Conservation (phyloP, 2,329 filamentous ascomycete genomes). For the Pseudogymnoascus verrucosus region DNA sequence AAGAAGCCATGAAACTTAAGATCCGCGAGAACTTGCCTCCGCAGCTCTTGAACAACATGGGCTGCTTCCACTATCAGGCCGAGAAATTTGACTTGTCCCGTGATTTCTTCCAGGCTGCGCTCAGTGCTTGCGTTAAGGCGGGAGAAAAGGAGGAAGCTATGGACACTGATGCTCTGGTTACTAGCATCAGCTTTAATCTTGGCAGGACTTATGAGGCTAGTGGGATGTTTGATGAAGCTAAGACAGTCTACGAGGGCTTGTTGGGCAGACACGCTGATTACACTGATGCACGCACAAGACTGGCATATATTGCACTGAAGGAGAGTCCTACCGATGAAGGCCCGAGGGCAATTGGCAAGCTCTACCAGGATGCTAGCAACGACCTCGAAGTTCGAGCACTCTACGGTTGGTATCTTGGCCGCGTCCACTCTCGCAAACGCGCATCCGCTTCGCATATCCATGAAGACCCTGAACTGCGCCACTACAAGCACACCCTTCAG, state of each 20-base stretch:
- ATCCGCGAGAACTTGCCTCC: slow-evolving; percentile 77
- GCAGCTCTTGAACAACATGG: slow-evolving; percentile 93
- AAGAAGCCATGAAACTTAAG: slow-evolving; percentile 48
- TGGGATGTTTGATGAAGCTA: slow-evolving; percentile 71
- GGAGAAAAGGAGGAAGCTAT: slow-evolving; percentile 65
- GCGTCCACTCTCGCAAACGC: slow-evolving; percentile 69
- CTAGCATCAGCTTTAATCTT: slow-evolving; percentile 94
- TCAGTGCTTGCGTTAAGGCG: slow-evolving; percentile 78
- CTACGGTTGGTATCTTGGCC: slow-evolving; percentile 93
- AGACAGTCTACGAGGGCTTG: slow-evolving; percentile 80
- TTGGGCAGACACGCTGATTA: slow-evolving; percentile 83
- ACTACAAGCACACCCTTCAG: slow-evolving; percentile 94
- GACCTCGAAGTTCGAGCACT: slow-evolving; percentile 89
- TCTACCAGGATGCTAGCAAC: slow-evolving; percentile 74
- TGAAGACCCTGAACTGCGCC: slow-evolving; percentile 85
- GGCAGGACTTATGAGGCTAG: slow-evolving; percentile 87
- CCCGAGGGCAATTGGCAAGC: slow-evolving; percentile 72
- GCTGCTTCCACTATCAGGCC: slow-evolving; percentile 85
- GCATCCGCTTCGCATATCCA: slow-evolving; percentile 58
- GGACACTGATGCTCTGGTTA: slow-evolving; percentile 86
- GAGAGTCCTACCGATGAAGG: slow-evolving; percentile 78
- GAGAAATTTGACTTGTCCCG: slow-evolving; percentile 75
- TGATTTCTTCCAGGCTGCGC: slow-evolving; percentile 83
- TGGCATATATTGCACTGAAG: slow-evolving; percentile 83
- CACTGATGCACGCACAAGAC: slow-evolving; percentile 77